Conservation (phyloP, 331 rosid species). For the Quercus phellos region DNA sequence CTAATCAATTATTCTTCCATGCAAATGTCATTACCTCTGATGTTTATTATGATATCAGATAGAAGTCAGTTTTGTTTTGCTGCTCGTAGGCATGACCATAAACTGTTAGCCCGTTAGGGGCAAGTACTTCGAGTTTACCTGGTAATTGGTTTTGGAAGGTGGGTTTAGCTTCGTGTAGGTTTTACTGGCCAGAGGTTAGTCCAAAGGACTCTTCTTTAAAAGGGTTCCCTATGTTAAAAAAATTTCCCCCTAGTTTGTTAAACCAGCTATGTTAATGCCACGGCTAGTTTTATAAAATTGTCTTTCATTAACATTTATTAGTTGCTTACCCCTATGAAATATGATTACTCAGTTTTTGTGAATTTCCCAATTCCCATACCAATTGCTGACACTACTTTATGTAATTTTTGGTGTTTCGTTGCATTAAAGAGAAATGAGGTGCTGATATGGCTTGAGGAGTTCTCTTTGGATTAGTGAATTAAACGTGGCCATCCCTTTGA, state of each 20-base stretch:
- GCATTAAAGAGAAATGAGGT: conserved; percentile 47
- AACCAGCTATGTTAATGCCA: background rate
- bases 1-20: too few species aligned
- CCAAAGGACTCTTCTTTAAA: too few species aligned
- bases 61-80: background rate
- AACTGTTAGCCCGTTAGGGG: too few species aligned
- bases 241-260: background rate
- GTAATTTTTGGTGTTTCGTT: background rate
- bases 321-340: background rate
- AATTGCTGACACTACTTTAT: background rate
- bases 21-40: too few species aligned
- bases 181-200: too few species aligned
- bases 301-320: background rate
- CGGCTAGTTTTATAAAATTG: background rate
- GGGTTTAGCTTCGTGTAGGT: too few species aligned
- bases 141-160: too few species aligned
- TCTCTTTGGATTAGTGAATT: conserved; percentile 29
- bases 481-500: background rate
- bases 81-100: too few species aligned
- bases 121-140: too few species aligned
- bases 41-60: background rate
- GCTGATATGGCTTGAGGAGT: conserved; percentile 51
- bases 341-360: background rate
- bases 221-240: too few species aligned
- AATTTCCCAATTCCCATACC: background rate